These are phyloP conservation scores for Lactarius hengduanensis DNA, from an alignment of 768 basidiomycete genomes.

Conservation along the genomic window DNA sequence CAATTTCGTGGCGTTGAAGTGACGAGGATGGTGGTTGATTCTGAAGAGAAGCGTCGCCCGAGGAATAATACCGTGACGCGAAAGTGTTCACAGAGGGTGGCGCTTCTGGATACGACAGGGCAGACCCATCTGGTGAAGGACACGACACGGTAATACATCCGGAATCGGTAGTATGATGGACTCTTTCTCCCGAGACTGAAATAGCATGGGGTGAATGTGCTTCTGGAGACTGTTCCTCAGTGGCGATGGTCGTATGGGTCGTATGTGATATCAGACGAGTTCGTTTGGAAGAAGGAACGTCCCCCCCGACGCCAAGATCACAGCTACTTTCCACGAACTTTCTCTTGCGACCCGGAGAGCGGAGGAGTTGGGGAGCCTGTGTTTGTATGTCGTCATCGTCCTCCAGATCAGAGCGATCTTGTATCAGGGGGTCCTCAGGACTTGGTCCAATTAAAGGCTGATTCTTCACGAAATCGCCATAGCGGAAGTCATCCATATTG, in stretches of 20 bases:
- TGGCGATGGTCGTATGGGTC: neutral
- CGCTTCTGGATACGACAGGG: neutral
- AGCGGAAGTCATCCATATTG: neutral
- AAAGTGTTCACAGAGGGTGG: neutral
- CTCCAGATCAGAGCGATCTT: neutral
- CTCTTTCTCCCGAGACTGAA: neutral
- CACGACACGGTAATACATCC: neutral
- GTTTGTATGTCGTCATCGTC: neutral
- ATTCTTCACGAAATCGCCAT: neutral
- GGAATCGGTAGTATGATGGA: neutral
- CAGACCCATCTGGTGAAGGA: neutral
- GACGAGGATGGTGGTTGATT: neutral
- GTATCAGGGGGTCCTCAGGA: neutral
- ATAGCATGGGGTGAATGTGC: neutral
- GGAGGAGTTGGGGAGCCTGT: neutral
- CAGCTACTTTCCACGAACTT: slow-evolving; percentile 7
- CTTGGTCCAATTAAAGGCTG: neutral
- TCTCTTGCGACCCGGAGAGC: slow-evolving; percentile 3
- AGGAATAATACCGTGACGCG: neutral
- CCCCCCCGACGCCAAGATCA: neutral
- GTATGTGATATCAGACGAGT: neutral
- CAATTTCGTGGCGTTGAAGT: neutral
- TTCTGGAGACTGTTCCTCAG: neutral
- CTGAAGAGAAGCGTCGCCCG: neutral
- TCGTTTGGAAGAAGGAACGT: neutral